Base-by-base conservation (phyloP, 805 yeast species). In the Metschnikowia continentalis region DNA sequence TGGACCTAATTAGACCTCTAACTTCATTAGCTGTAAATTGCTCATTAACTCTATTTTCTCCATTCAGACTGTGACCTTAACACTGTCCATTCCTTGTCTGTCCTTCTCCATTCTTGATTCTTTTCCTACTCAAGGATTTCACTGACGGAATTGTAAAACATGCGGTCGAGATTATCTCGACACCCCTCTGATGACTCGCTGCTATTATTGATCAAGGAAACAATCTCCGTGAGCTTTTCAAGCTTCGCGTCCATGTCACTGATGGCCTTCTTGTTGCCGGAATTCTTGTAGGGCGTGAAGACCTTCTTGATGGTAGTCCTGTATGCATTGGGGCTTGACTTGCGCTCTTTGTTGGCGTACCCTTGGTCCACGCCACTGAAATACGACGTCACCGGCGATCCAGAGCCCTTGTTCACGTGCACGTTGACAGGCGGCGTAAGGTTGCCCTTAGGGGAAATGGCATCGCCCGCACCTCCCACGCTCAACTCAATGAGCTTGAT, bases 401-500 rank as follows among this genome's bases (percentile, higher is more conserved):
- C 47, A 2, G 47, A 44, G 14, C 17, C 33, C 13, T 35, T 35
- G 41, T 44, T 35, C 40, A 44, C 41, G 30, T 44, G 47, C 10
- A 36, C 47, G 17, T 44, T 37, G 14, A 52, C 42, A 6, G 51
- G 50, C 20, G 47, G 43, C 10, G 54, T 43, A 15, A 35, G 20
- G n/a, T 42, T 35, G 3, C 47, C 51, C 11, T 47, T 47, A 3
- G 49, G 38, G 14, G 50, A 17, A 5, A 20, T 36, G 8, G 40
- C 11, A 11, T 44, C 47, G 6, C 19, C 32, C 22, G 35, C 50
- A 10, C 52, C 65, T 3, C 69, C 70, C 6, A 61, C 57, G 35
- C 57, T 64, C 71, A 74, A 67, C 49, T 74, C 77, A n/a, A 75
- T 70, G 35, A 70, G 59, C 50, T 75, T 75, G 50, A 75, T 71